Evolutionary conservation across 306 rosid species (phyloP).

Genomic region (Quercus wislizeni): DNA sequence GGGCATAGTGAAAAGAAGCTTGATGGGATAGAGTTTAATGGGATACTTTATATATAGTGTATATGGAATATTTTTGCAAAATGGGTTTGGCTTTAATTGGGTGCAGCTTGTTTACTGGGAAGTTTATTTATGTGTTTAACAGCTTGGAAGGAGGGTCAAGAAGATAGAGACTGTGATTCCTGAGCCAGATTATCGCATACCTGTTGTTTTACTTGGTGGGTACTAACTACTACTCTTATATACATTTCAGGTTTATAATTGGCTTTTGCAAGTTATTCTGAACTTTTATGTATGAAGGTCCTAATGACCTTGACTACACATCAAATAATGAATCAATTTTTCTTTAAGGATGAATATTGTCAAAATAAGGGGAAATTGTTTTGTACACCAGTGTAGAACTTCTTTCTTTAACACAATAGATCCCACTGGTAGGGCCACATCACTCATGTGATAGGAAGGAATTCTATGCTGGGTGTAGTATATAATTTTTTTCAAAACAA

Average conservation of each 20-base stretch:
- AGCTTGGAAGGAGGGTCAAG: slow-evolving; percentile 65
- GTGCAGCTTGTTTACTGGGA: slow-evolving; percentile 17
- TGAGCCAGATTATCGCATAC: slow-evolving; percentile 89
- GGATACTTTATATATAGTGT: not conserved
- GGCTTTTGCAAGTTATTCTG: not conserved
- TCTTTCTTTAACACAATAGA: not conserved
- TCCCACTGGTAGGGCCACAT: not conserved
- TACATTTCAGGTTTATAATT: slow-evolving; percentile 13
- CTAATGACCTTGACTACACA: not conserved
- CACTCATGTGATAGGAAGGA: not conserved
- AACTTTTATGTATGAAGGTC: not conserved
- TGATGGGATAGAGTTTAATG: not conserved
- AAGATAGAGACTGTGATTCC: slow-evolving; percentile 77
- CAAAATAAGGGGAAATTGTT: not conserved
- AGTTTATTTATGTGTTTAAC: slow-evolving; percentile 31
- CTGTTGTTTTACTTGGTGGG: slow-evolving; percentile 80
- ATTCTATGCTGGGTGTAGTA: too few relatives aligned
- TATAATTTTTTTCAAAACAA: not conserved
- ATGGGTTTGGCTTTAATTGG: not conserved
- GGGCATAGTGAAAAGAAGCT: not conserved
- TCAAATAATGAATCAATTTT: not conserved
- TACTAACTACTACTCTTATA: slow-evolving; percentile 27
- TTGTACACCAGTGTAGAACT: not conserved
- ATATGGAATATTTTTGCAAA: not conserved
- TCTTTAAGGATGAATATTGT: not conserved